Evolutionary conservation across 169 alveolate genomes (phyloP).

Genomic region (Plasmodium adleri): DNA sequence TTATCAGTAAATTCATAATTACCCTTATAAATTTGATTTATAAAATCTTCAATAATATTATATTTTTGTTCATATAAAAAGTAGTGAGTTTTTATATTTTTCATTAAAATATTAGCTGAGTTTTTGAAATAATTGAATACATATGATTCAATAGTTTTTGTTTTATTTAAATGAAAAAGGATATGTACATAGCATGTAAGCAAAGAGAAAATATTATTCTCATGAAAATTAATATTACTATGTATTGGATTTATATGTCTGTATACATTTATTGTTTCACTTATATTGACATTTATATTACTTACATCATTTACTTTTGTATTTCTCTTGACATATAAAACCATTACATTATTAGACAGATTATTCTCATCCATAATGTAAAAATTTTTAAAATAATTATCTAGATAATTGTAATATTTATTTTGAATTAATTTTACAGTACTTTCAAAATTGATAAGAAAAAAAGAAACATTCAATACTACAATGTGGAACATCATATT

Average conservation of each 20-base stretch:
- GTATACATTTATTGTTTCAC: too few relatives aligned
- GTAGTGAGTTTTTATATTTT: background rate
- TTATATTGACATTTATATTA: too few relatives aligned
- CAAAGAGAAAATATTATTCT: background rate
- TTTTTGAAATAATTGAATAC: background rate
- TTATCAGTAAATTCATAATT: slow-evolving; percentile 10
- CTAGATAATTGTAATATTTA: slow-evolving; percentile 19
- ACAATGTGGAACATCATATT: slow-evolving; percentile 21
- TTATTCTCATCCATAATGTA: background rate
- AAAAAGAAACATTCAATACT: slow-evolving; percentile 13
- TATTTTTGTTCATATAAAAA: background rate
- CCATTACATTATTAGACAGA: background rate
- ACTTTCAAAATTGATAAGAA: slow-evolving; percentile 39
- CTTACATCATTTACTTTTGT: background rate
- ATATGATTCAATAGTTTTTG: background rate
- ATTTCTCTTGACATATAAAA: slow-evolving; percentile 2
- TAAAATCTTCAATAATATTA: background rate
- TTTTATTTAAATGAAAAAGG: background rate
- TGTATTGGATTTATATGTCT: too few relatives aligned
- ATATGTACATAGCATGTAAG: slow-evolving; percentile 1
- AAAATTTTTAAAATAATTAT: slow-evolving; percentile 8
- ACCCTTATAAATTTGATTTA: background rate
- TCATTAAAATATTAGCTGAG: background rate
- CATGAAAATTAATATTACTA: background rate
- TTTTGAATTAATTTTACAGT: slow-evolving; percentile 2